phyloP scores from a whole-genome alignment of 495 filamentous ascomycete genomes.

The Glonium stellatum region DNA sequence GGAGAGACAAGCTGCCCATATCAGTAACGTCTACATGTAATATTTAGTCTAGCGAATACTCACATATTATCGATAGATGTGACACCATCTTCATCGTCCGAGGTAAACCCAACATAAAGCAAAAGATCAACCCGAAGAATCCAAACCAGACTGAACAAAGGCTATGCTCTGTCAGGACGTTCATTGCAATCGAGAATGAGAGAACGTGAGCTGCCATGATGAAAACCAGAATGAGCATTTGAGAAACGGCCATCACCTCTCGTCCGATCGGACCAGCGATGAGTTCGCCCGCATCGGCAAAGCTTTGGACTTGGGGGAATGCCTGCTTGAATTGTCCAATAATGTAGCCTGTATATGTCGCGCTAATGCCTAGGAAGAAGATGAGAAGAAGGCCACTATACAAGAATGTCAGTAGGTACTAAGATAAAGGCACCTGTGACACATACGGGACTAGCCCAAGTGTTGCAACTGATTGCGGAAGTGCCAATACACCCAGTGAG shows the following conservation, averaged over 20 bases:
- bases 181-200: conserved; percentile 66
- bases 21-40: conserved; percentile 21
- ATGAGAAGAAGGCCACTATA: conserved; percentile 47
- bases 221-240: conserved; percentile 65
- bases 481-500: conserved; percentile 34
- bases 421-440: background rate
- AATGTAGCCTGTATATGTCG: conserved; percentile 71
- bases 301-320: conserved; percentile 64
- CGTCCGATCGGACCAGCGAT: conserved; percentile 58
- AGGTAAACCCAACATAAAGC: conserved; percentile 56
- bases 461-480: conserved; percentile 28
- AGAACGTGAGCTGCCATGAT: conserved; percentile 70
- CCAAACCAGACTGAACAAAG: conserved; percentile 63
- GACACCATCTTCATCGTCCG: conserved; percentile 54
- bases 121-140: conserved; percentile 56
- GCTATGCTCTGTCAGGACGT: conserved; percentile 55
- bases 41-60: conserved; percentile 29
- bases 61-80: conserved; percentile 56
- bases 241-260: conserved; percentile 56
- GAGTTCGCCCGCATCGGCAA: conserved; percentile 64
- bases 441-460: conserved; percentile 32
- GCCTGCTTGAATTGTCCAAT: conserved; percentile 70
- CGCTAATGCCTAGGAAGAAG: conserved; percentile 54
- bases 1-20: conserved; percentile 52
- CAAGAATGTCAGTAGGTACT: conserved; percentile 2